These are phyloP conservation scores for Candida sojae DNA, from an alignment of 1,139 yeast species.

Conservation along the genomic window DNA sequence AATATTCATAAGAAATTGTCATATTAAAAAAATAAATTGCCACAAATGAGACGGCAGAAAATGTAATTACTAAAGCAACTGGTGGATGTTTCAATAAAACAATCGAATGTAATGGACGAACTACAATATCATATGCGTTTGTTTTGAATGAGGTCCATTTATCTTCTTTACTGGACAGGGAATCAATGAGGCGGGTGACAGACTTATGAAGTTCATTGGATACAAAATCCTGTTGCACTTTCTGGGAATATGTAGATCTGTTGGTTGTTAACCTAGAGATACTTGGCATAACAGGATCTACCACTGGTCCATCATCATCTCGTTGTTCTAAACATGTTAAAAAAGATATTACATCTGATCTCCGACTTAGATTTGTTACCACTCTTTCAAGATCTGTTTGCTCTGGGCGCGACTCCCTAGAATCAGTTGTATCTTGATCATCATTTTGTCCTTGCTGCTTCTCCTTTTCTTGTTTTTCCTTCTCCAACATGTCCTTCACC, in stretches of 20 bases:
- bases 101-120: slow-evolving; percentile 53
- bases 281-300: slow-evolving; percentile 43
- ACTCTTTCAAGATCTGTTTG: slow-evolving; percentile 15
- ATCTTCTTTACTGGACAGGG: slow-evolving; percentile 1
- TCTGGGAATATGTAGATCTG: slow-evolving; percentile 33
- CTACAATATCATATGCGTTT: slow-evolving; percentile 39
- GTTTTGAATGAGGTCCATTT: slow-evolving; percentile 19
- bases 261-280: slow-evolving; percentile 39
- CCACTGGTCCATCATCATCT: slow-evolving; percentile 29
- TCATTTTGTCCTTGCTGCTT: slow-evolving; percentile 19
- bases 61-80: slow-evolving; percentile 61
- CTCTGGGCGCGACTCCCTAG: background rate
- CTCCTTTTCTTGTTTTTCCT: slow-evolving; percentile 19
- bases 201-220: slow-evolving; percentile 24
- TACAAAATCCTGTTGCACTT: slow-evolving; percentile 25
- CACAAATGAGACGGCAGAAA: slow-evolving; percentile 69
- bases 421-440: slow-evolving; percentile 4
- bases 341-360: slow-evolving; percentile 8
- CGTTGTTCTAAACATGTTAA: slow-evolving; percentile 8
- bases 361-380: slow-evolving; percentile 14
- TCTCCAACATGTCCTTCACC: slow-evolving; percentile 36
- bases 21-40: slow-evolving; percentile 73
- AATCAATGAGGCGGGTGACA: slow-evolving; percentile 12
- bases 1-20: slow-evolving; percentile 66
- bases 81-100: slow-evolving; percentile 69